phyloP scores from a whole-genome alignment of 306 rosid genomes.

The Vigna radiata region DNA sequence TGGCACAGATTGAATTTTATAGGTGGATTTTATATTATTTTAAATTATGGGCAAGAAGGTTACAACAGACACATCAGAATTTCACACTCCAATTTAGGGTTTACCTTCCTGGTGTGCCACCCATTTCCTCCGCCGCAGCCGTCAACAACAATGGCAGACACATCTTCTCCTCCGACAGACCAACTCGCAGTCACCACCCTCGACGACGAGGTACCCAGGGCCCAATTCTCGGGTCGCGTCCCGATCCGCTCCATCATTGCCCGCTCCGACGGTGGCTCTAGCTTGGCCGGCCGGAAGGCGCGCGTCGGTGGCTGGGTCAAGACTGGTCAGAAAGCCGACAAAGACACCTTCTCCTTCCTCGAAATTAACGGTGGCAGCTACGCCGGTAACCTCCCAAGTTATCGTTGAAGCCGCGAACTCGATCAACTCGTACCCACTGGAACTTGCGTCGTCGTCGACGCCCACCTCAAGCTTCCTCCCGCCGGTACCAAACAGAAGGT shows the following conservation, averaged over 20 bases:
- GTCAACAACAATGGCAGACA: constrained; percentile 49
- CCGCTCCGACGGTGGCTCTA: constrained; percentile 76
- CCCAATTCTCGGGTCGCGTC: constrained; percentile 81
- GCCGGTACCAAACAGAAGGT: constrained; percentile 81
- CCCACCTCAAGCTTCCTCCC: constrained; percentile 81
- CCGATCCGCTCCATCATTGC: constrained; percentile 67
- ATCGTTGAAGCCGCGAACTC: too few species aligned
- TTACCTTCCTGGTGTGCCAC: neutral
- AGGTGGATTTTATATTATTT: too few species aligned
- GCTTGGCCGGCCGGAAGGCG: constrained; percentile 62
- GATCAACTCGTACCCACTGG: too few species aligned
- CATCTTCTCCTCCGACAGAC: constrained; percentile 51
- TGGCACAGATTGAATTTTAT: too few species aligned
- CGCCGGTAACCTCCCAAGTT: too few species aligned
- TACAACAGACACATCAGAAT: neutral
- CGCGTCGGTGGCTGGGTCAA: constrained; percentile 95
- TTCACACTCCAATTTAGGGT: constrained; percentile 7
- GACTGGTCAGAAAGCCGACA: constrained; percentile 93
- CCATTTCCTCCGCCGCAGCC: neutral
- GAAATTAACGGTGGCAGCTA: too few species aligned
- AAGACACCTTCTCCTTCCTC: too few species aligned
- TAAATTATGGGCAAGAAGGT: too few species aligned
- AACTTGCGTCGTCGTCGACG: too few species aligned
- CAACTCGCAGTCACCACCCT: constrained; percentile 60
- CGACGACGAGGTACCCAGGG: constrained; percentile 47